These are phyloP conservation scores for Diversispora epigaea DNA, from an alignment of 192 early-diverging fungal genomes.

Conservation along the genomic window DNA sequence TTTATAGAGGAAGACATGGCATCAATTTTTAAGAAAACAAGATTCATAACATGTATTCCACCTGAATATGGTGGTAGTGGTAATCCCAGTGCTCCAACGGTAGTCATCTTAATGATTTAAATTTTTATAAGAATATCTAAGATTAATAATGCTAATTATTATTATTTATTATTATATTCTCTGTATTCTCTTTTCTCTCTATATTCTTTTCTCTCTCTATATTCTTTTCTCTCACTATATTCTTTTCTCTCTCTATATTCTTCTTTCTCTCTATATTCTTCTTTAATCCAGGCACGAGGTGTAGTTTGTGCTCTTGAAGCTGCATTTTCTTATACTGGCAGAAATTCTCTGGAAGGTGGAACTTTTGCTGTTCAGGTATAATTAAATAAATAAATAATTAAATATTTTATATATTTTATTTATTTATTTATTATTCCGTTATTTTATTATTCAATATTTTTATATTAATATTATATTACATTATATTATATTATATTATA, in stretches of 20 bases:
- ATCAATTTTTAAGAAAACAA: slow-evolving; percentile 38
- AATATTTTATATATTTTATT: background rate
- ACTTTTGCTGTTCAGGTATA: slow-evolving; percentile 45
- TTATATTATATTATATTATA: background rate
- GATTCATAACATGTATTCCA: slow-evolving; percentile 48
- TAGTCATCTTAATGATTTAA: background rate
- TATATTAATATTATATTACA: background rate
- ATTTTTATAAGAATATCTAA: background rate
- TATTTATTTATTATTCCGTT: background rate
- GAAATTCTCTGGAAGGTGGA: slow-evolving; percentile 29
- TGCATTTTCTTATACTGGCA: slow-evolving; percentile 40
- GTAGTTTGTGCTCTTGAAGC: slow-evolving; percentile 43
- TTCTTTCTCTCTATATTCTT: no score
- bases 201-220: background rate
- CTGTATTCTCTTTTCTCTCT: no score
- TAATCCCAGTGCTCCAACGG: slow-evolving; percentile 43
- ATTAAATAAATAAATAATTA: background rate
- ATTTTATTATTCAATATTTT: background rate
- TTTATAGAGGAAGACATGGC: slow-evolving; percentile 38
- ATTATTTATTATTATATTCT: background rate
- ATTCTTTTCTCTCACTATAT: no score
- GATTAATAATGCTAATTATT: no score
- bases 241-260: background rate
- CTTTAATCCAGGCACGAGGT: slow-evolving; percentile 36
- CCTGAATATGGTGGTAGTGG: slow-evolving; percentile 41